Evolutionary conservation across 139 green algal genomes (phyloP).

Genomic region (Nannochloris sp.): DNA sequence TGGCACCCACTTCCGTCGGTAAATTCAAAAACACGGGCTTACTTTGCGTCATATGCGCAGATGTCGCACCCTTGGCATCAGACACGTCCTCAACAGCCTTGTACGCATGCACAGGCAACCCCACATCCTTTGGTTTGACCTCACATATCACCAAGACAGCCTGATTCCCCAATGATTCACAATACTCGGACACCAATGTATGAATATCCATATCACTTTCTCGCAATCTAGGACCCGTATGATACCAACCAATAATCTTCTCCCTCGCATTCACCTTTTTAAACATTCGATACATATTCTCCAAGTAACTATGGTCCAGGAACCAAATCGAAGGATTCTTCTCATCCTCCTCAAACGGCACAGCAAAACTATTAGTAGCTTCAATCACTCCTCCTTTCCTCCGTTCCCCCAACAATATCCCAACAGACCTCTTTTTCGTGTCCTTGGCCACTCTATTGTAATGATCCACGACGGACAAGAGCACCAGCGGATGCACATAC

Average conservation of each 20-base stretch:
- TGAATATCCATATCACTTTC: constrained; percentile 93
- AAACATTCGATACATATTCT: constrained; percentile 97
- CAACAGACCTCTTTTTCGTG: constrained; percentile 90
- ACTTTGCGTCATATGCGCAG: constrained; percentile 9
- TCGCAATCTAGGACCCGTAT: constrained; percentile 86
- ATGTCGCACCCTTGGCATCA: too few relatives aligned
- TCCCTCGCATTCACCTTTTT: constrained; percentile 98
- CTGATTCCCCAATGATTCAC: constrained; percentile 27
- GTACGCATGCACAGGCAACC: constrained; percentile 77
- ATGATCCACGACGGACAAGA: constrained; percentile 95
- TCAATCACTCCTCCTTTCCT: constrained; percentile 74
- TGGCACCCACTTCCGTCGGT: constrained; percentile 88
- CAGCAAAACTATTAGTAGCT: constrained; percentile 95
- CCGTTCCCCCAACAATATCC: constrained; percentile 83
- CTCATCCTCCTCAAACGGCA: constrained; percentile 99
- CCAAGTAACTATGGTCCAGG: constrained; percentile 96
- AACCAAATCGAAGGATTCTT: constrained; percentile 96
- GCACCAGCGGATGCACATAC: constrained; percentile 90
- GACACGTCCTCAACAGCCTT: constrained; percentile 68
- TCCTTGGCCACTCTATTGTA: constrained; percentile 96
- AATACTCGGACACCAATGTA: constrained; percentile 68
- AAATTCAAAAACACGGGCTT: constrained; percentile 84
- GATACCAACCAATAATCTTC: constrained; percentile 96
- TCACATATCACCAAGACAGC: constrained; percentile 94
- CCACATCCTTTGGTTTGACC: constrained; percentile 88